Conservation (phyloP, 176 grass and related monocot species). For the Ensete ventricosum region DNA sequence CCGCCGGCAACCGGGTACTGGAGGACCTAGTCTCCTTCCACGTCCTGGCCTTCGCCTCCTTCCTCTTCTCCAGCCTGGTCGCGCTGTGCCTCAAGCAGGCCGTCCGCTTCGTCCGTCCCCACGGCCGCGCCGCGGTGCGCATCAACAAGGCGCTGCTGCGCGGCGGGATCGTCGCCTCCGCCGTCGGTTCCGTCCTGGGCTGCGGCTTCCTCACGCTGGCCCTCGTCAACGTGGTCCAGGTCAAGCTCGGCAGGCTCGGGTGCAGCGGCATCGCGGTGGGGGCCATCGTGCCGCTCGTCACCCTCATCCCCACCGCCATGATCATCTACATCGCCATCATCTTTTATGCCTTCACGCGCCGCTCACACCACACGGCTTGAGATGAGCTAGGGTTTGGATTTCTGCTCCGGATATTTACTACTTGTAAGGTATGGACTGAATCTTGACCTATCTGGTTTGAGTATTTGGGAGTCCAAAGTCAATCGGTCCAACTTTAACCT, state of each 20-base stretch:
- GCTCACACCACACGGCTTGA: not conserved
- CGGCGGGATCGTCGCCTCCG: constrained; percentile 53
- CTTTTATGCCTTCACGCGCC: constrained; percentile 62
- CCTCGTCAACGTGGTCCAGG: constrained; percentile 77
- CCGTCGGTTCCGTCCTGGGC: constrained; percentile 48
- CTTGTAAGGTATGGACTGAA: not conserved
- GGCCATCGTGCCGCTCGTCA: constrained; percentile 60
- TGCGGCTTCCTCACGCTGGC: constrained; percentile 83
- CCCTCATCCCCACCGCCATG: constrained; percentile 61
- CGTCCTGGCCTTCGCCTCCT: constrained; percentile 76
- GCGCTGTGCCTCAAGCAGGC: constrained; percentile 97
- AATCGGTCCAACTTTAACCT: too few relatives aligned
- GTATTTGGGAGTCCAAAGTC: not conserved
- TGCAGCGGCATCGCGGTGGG: constrained; percentile 45
- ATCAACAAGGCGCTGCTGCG: constrained; percentile 63
- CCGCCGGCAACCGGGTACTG: constrained; percentile 40
- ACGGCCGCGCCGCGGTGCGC: constrained; percentile 17
- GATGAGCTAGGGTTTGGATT: not conserved
- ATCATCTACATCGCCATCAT: constrained; percentile 66
- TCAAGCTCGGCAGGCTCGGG: constrained; percentile 60
- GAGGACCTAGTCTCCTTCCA: constrained; percentile 72
- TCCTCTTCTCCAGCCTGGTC: constrained; percentile 94
- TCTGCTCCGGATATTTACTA: not conserved
- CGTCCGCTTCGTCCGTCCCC: constrained; percentile 38
- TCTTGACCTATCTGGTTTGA: not conserved